Conservation (phyloP, 345 rosid genomes). For the Orychophragmus violaceus region DNA sequence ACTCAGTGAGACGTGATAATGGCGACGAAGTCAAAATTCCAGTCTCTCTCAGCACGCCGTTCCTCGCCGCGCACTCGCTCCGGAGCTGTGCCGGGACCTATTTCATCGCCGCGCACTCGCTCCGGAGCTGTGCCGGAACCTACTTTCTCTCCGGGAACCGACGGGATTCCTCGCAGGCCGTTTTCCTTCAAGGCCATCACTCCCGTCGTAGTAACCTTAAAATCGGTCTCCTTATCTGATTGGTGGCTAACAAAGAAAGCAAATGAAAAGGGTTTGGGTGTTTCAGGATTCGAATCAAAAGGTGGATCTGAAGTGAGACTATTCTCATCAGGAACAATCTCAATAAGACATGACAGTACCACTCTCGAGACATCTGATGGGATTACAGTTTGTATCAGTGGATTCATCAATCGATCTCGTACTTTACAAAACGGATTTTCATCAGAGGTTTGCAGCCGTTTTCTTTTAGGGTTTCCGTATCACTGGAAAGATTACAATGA, state of each 20-base stretch:
- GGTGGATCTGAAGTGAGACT: slow-evolving; percentile 6
- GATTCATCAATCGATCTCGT: slow-evolving; percentile 2
- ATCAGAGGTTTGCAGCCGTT: slow-evolving; percentile 8
- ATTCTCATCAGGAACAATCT: slow-evolving; percentile 22
- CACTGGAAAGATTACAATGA: slow-evolving; percentile 11
- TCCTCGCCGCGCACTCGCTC: neutral
- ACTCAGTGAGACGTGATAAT: neutral
- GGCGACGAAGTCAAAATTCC: neutral
- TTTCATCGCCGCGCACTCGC: neutral
- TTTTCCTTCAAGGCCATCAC: slow-evolving; percentile 1
- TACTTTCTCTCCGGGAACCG: neutral
- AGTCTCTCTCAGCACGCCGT: neutral
- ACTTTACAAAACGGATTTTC: slow-evolving; percentile 12
- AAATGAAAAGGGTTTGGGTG: neutral
- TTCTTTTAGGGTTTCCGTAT: slow-evolving; percentile 22
- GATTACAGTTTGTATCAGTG: slow-evolving; percentile 5
- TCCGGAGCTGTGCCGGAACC: neutral
- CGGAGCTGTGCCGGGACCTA: neutral
- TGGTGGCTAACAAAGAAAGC: slow-evolving; percentile 26
- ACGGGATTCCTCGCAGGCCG: neutral
- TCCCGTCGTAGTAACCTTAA: slow-evolving; percentile 1
- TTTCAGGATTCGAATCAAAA: slow-evolving; percentile 21
- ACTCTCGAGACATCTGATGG: slow-evolving; percentile 26
- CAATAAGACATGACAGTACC: slow-evolving; percentile 3
- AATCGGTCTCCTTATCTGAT: neutral